These are phyloP conservation scores for Xylaria hypoxylon DNA, from an alignment of 2,329 filamentous ascomycete species.

Conservation along the genomic window DNA sequence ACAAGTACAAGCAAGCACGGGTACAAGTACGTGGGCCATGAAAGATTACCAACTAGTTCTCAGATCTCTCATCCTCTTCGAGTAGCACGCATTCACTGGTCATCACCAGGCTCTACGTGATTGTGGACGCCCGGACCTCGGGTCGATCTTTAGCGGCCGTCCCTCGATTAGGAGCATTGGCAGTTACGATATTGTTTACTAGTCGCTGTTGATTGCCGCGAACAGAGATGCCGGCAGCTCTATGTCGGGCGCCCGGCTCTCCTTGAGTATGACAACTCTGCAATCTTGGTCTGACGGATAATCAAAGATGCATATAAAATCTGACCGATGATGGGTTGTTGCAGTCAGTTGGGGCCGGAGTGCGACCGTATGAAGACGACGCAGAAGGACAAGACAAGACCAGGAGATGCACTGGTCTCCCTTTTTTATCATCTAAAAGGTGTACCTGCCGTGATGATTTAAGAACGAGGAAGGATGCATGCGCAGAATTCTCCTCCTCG, in stretches of 20 bases:
- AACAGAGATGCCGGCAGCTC: background rate
- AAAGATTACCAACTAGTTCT: background rate
- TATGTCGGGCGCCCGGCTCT: background rate
- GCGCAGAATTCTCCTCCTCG: background rate
- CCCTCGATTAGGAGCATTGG: background rate
- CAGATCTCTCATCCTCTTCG: slow-evolving; percentile 7
- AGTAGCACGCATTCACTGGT: slow-evolving; percentile 4
- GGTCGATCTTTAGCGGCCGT: background rate
- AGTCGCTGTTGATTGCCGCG: background rate
- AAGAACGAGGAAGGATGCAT: background rate
- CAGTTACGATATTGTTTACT: background rate
- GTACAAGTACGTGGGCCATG: background rate
- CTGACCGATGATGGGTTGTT: background rate
- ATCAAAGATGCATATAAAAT: background rate
- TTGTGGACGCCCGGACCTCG: background rate
- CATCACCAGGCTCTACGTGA: background rate
- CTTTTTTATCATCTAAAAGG: background rate
- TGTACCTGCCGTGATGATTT: background rate
- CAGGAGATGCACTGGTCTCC: background rate
- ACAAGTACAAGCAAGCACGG: slow-evolving; percentile 1
- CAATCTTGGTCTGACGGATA: background rate
- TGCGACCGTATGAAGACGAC: background rate
- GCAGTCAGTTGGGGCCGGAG: slow-evolving; percentile 12
- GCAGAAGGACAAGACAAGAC: background rate
- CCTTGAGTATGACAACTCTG: background rate